Conservation (phyloP, 1,284 basidiomycete species). For the Pholiota adiposa region DNA sequence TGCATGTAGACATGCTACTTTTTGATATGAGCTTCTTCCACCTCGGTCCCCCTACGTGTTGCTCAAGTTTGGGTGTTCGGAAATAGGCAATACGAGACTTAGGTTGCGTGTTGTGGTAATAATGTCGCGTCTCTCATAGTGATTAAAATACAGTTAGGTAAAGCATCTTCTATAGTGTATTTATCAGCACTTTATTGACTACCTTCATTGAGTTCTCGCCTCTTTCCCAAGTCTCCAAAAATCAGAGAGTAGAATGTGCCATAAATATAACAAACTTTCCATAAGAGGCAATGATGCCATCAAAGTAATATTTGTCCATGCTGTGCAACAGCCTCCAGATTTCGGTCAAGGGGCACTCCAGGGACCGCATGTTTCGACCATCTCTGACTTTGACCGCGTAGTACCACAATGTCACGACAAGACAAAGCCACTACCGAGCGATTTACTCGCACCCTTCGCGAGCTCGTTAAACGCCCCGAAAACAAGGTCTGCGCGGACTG, state of each 20-base stretch:
- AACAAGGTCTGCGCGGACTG: constrained; percentile 96
- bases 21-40: too few relatives aligned
- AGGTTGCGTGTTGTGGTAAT: too few relatives aligned
- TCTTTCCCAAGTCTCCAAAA: background rate
- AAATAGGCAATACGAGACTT: too few relatives aligned
- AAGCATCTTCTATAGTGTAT: too few relatives aligned
- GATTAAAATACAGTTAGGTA: too few relatives aligned
- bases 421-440: constrained; percentile 86
- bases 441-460: constrained; percentile 77
- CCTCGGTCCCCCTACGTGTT: too few relatives aligned
- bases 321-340: constrained; percentile 10
- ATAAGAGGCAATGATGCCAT: background rate
- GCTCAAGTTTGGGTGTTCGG: too few relatives aligned
- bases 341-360: background rate
- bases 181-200: too few relatives aligned
- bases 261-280: background rate
- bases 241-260: background rate
- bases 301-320: constrained; percentile 5
- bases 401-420: constrained; percentile 61
- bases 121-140: too few relatives aligned
- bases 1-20: too few relatives aligned
- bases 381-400: background rate
- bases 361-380: background rate
- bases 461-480: constrained; percentile 85
- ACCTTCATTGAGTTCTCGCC: too few relatives aligned